A percentile compares a stretch with the other conserved stretches of the same genome.
Conservation (phyloP, 148 eudicot genomes). For the Arctostaphylos glauca region DNA sequence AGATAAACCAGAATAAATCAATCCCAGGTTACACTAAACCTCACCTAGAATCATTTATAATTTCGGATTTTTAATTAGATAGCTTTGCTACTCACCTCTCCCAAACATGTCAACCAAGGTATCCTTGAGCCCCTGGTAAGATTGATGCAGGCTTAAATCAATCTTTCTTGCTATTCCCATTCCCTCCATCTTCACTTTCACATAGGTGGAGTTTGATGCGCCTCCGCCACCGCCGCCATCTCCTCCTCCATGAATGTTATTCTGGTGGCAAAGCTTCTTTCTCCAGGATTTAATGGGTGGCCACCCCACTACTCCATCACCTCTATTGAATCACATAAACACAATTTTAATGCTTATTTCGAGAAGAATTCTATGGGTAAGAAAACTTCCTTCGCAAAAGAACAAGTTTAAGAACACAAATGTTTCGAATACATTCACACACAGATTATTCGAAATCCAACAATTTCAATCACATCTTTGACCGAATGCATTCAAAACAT, state of each 20-base stretch:
- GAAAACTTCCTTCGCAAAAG: too few relatives aligned
- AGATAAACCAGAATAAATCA: neutral
- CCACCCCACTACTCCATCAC: constrained; percentile 60
- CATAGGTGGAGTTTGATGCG: constrained; percentile 28
- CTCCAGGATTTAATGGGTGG: constrained; percentile 63
- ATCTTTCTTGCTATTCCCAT: constrained; percentile 62
- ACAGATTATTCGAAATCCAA: too few relatives aligned
- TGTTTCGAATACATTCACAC: too few relatives aligned
- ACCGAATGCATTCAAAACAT: too few relatives aligned
- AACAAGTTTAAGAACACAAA: too few relatives aligned
- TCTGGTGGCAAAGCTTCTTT: constrained; percentile 34
- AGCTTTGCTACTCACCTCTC: constrained; percentile 32
- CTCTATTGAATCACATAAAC: constrained; percentile 15
- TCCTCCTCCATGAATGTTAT: neutral
- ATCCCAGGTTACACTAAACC: neutral
- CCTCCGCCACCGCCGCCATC: neutral
- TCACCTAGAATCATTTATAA: neutral
- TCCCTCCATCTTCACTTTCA: constrained; percentile 87
- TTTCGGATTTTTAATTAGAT: too few relatives aligned
- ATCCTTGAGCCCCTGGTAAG: constrained; percentile 44
- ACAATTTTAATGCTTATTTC: neutral
- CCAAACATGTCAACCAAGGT: constrained; percentile 57
- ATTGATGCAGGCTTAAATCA: constrained; percentile 41
- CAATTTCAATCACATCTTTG: too few relatives aligned
- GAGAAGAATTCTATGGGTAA: too few relatives aligned